A percentile compares a stretch with the other conserved stretches of the same genome.
Evolutionary conservation across 371 early-diverging fungal species (phyloP).

Genomic region (Apophysomyces sp.): DNA sequence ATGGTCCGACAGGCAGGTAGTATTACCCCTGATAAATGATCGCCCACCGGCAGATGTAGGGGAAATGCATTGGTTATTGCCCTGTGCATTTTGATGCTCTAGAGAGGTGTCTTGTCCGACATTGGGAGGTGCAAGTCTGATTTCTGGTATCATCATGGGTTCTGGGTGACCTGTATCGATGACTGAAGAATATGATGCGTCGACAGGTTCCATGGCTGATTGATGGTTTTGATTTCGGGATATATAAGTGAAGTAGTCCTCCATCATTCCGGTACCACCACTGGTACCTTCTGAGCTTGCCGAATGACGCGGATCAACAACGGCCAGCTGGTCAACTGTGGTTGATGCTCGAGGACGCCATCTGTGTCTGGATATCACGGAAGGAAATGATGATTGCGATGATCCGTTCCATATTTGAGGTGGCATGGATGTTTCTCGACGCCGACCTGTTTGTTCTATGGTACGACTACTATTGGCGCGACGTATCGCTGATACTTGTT

Average conservation of each 20-base stretch:
- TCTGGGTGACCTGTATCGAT: neutral
- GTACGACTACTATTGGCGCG: constrained; percentile 28
- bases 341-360: constrained; percentile 15
- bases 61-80: neutral
- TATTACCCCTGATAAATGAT: neutral
- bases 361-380: neutral
- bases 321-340: neutral
- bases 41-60: neutral
- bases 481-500: constrained; percentile 32
- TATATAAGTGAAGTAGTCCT: constrained; percentile 26
- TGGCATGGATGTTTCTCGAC: constrained; percentile 11
- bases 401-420: neutral
- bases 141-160: constrained; percentile 10
- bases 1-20: neutral
- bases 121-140: constrained; percentile 7
- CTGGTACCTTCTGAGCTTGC: constrained; percentile 11
- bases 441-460: constrained; percentile 8
- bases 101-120: neutral
- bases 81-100: neutral
- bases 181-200: neutral
- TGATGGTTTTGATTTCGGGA: constrained; percentile 16
- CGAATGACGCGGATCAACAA: neutral
- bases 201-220: neutral
- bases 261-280: constrained; percentile 14
- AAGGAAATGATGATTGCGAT: neutral